Conservation (phyloP, 2,329 filamentous ascomycete species). For the Fusarium succisae region DNA sequence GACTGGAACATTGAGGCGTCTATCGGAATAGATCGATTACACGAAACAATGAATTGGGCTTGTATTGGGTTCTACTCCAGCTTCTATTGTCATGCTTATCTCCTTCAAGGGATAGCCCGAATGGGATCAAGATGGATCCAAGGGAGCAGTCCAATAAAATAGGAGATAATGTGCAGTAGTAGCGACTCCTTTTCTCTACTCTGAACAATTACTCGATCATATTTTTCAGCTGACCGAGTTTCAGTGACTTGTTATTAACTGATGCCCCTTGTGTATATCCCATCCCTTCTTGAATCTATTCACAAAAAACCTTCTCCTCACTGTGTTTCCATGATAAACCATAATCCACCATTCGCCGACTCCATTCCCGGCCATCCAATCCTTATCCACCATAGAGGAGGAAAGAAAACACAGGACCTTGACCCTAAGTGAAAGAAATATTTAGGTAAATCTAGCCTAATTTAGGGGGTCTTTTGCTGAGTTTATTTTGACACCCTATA, state of each 20-base stretch:
- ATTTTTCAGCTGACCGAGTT: not conserved
- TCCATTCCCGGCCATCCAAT: not conserved
- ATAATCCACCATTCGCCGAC: not conserved
- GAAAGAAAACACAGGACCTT: too few relatives aligned
- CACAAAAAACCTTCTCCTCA: not conserved
- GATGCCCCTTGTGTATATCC: not conserved
- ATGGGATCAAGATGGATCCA: not conserved
- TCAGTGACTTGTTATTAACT: too few relatives aligned
- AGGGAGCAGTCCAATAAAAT: not conserved
- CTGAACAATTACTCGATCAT: not conserved
- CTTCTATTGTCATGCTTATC: not conserved
- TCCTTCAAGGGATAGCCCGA: not conserved
- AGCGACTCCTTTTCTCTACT: not conserved
- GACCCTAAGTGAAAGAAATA: too few relatives aligned
- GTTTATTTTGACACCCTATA: too few relatives aligned
- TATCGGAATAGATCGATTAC: not conserved
- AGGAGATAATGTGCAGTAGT: not conserved
- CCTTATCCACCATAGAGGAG: not conserved
- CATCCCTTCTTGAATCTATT: not conserved
- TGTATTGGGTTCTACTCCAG: not conserved
- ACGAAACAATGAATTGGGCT: not conserved
- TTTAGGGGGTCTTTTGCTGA: too few relatives aligned
- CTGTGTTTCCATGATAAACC: not conserved
- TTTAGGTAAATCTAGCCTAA: too few relatives aligned
- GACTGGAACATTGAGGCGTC: not conserved